Evolutionary conservation across 371 early-diverging fungal species (phyloP), one percentile per base, ranked within the genome.

Genomic region (Mortierella sp.): DNA sequence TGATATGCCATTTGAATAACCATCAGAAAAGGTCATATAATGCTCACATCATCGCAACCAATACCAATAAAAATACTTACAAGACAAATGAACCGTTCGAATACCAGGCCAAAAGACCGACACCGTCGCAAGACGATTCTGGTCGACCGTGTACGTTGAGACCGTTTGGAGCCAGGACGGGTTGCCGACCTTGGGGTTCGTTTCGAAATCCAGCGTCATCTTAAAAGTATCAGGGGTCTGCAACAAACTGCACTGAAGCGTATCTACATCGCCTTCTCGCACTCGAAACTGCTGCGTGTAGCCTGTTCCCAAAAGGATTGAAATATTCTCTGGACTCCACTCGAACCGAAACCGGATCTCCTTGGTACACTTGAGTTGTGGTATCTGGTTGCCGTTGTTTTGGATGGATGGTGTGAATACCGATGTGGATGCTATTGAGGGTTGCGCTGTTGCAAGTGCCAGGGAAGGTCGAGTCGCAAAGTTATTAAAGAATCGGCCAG

Each of bases 291-390:
- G 68, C 44, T 68, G 68, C 24, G 68, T 38, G 9, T 42, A 42
- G 19, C 68, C 68, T 24, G 42, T 42, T 14, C 68, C 68, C 24
- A 42, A 42, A 21, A 68, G 21, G 21, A 68, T 68, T 42, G 68
- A 38, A 6, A 68, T 38, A 9, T 38, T 42, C 3, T 38, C 68
- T 10, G 68, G 68, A 24, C 9, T 21, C 68, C 68, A 68, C 24
- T 68, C 68, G 11, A 68, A 68, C 68, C 68, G 24, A 24, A 68
- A 68, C 11, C 68, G 68, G 38, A 68, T 68, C 44, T 68, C 68
- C 44, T 68, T 68, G 9, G 68, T 68, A 10, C 68, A 68, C 8
- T 42, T 19, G 10, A 38, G 4, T 2, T 68, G 68, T 9, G 68
- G 68, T 42, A 34, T 10, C 11, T 38, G 68, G n/a, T 10, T n/a